Base-by-base conservation (phyloP, 2,329 filamentous ascomycete species). In the Diaporthe nobilis region DNA sequence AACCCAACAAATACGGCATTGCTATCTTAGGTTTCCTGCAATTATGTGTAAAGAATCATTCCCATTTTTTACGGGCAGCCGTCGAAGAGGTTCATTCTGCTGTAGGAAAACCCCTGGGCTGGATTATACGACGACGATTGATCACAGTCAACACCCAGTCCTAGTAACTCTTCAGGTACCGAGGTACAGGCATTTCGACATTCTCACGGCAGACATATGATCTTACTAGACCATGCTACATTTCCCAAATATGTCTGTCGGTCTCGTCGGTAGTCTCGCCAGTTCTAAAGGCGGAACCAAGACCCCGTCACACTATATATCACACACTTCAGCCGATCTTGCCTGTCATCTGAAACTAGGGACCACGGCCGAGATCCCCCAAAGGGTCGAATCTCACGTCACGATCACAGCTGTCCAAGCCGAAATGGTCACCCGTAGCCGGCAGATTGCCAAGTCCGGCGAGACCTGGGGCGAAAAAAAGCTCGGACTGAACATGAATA, bases 371-470 rank as follows among this genome's bases (percentile, higher is more conserved):
- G 42, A 31, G 42, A 65, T 65, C 42, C 42, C 61, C 28, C 17
- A 67, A 34, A 51, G 20, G 28, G 39, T 67, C 1, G 28, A 37
- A 67, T 51, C 63, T 51, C 28, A 51, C 47, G 44, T 67, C 63
- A 67, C 31, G 63, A 51, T 67, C 63, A 37, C 25, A 28, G 34
- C 5, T 25, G 63, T 34, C 22, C 28, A 34, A 51, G 44, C 25
- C 3, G 28, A 37, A 25, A 25, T 37, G 28, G 44, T 4, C 63
- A 67, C 44, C 37, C 34, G 63, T 25, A n/a, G 49, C 47, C 17
- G 63, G 31, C 22, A 12, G 42, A 25, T 67, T 67, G 63, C 44
- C 63, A 67, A 67, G 63, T 49, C 63, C 44, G 63, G 44, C 44
- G 44, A 67, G 63, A 42, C 44, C 63, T 49, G 42, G 42, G 44